Conservation (phyloP, 2,329 filamentous ascomycete species). For the Pseudocercospora ulei region DNA sequence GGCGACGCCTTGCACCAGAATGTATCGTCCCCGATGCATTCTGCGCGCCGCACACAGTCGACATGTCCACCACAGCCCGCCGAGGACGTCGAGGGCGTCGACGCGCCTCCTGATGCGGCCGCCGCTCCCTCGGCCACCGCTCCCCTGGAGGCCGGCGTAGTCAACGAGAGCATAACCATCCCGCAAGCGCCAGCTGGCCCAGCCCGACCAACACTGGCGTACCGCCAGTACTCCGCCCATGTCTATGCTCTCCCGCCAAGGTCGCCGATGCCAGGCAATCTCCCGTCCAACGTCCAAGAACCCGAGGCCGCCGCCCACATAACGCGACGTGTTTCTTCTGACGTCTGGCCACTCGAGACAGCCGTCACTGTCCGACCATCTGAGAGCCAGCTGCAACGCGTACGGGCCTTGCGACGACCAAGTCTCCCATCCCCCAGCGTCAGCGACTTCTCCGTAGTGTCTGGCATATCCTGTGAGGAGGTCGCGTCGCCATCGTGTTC, state of each 20-base stretch:
- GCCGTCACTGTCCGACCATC: constrained; percentile 5
- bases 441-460: constrained; percentile 9
- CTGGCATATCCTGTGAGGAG: constrained; percentile 12
- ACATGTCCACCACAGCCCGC: too few relatives aligned
- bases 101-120: too few relatives aligned
- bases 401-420: constrained; percentile 2
- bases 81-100: too few relatives aligned
- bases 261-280: constrained; percentile 7
- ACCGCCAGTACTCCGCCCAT: constrained; percentile 7
- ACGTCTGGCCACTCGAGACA: background rate
- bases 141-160: too few relatives aligned
- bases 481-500: constrained; percentile 3
- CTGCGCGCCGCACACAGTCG: too few relatives aligned
- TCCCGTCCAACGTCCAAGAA: constrained; percentile 7
- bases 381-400: background rate
- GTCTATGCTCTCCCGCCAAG: constrained; percentile 5
- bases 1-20: too few relatives aligned
- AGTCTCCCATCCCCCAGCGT: background rate
- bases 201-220: background rate
- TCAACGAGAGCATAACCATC: background rate
- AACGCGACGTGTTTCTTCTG: background rate
- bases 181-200: background rate
- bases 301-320: constrained; percentile 3
- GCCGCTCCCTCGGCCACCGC: too few relatives aligned
- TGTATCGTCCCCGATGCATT: too few relatives aligned